Percentiles rank a stretch among this genome's conserved stretches.
Conservation (phyloP, 768 basidiomycete species). For the Mycena capillaripes region DNA sequence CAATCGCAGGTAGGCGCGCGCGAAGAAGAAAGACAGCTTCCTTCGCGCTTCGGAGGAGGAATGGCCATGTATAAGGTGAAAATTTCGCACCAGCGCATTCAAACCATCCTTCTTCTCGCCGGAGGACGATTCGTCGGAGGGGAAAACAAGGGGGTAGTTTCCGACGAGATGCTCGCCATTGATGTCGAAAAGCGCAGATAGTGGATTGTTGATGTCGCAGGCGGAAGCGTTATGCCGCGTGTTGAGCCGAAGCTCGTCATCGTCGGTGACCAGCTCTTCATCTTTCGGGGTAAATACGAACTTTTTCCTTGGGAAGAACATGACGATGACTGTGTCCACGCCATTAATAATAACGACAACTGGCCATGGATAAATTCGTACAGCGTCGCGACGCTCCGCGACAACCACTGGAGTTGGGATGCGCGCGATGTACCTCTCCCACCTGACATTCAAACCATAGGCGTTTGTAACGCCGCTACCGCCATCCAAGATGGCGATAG, state of each 20-base stretch:
- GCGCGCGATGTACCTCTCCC: neutral
- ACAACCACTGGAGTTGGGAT: neutral
- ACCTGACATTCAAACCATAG: neutral
- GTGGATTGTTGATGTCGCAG: constrained; percentile 25
- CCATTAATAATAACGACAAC: no score
- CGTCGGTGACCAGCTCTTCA: constrained; percentile 13
- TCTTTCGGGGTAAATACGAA: constrained; percentile 15
- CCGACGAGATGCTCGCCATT: constrained; percentile 14
- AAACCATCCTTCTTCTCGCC: constrained; percentile 5
- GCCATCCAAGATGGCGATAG: constrained; percentile 1
- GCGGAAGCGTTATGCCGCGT: constrained; percentile 6
- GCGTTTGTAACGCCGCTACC: neutral
- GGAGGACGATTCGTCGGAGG: constrained; percentile 22
- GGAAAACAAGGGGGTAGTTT: constrained; percentile 5
- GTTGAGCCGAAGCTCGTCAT: neutral
- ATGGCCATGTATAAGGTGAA: constrained; percentile 22
- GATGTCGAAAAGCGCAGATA: constrained; percentile 10
- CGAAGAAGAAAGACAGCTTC: constrained; percentile 20
- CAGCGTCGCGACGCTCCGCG: neutral
- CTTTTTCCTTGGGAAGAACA: neutral
- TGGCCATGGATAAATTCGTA: neutral
- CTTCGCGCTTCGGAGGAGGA: constrained; percentile 12
- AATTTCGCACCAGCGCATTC: constrained; percentile 1
- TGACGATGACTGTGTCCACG: no score
- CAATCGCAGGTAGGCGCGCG: neutral